Conservation (phyloP, 139 green algal genomes). For the Coelastrella sp. region DNA sequence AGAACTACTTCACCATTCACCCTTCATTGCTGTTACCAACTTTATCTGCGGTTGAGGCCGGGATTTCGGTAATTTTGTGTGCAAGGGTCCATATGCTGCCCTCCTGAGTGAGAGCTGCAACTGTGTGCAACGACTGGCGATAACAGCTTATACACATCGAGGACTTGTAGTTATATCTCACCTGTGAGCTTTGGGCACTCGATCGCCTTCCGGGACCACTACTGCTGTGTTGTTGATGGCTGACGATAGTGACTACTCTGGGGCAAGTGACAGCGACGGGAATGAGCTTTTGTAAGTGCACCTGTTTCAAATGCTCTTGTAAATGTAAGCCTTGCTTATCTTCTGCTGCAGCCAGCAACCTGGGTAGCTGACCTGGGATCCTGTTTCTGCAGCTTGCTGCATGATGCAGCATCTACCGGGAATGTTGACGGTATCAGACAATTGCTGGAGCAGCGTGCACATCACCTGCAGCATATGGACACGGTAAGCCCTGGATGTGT, state of each 20-base stretch:
- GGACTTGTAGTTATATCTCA: too few species aligned
- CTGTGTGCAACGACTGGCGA: too few species aligned
- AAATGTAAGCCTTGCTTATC: not conserved
- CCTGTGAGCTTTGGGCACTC: not conserved
- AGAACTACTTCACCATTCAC: too few species aligned
- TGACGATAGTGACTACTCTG: conserved; percentile 11
- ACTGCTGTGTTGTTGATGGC: conserved; percentile 8
- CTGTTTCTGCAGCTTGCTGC: conserved; percentile 64
- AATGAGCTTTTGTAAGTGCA: conserved; percentile 11
- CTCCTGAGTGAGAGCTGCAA: too few species aligned
- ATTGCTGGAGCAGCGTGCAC: conserved; percentile 54
- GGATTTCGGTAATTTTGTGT: too few species aligned
- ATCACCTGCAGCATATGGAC: conserved; percentile 17
- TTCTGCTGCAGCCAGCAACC: not conserved
- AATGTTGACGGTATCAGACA: conserved; percentile 55
- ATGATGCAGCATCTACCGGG: conserved; percentile 76
- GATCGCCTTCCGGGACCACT: not conserved
- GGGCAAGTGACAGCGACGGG: not conserved
- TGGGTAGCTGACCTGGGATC: not conserved
- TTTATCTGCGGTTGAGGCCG: too few species aligned
- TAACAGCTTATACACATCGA: too few species aligned
- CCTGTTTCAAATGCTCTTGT: not conserved
- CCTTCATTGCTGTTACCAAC: too few species aligned
- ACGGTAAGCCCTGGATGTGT: not conserved
- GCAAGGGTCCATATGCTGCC: too few species aligned